Conservation (phyloP, 768 basidiomycete species). For the Mycena crocata region DNA sequence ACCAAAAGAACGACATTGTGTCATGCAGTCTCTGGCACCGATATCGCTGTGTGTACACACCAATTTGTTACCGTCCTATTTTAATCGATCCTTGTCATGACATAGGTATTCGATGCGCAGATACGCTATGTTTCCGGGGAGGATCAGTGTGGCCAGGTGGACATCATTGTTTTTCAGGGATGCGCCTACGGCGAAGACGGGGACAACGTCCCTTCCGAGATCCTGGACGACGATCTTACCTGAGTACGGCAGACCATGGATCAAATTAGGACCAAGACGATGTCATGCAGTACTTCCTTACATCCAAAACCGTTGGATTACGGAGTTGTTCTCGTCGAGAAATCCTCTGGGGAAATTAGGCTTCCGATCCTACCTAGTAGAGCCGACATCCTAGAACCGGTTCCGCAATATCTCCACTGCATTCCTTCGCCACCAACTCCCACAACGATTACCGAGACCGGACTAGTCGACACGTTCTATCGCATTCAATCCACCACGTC, state of each 20-base stretch:
- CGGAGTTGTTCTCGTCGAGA: constrained; percentile 23
- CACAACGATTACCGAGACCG: neutral
- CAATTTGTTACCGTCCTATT: neutral
- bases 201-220: constrained; percentile 6
- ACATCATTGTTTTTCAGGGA: constrained; percentile 19
- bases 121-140: constrained; percentile 13
- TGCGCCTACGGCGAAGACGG: neutral
- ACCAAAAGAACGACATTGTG: constrained; percentile 18
- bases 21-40: constrained; percentile 22
- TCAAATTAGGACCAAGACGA: constrained; percentile 6
- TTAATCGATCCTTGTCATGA: neutral
- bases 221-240: constrained; percentile 1
- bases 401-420: constrained; percentile 4
- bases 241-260: constrained; percentile 19
- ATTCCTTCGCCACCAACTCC: neutral
- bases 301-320: constrained; percentile 16
- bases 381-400: neutral
- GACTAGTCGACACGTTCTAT: constrained; percentile 18
- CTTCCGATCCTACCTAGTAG: constrained; percentile 13
- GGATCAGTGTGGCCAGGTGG: constrained; percentile 1
- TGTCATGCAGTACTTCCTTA: constrained; percentile 13
- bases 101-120: constrained; percentile 21
- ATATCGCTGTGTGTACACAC: constrained; percentile 8
- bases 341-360: constrained; percentile 12
- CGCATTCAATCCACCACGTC: constrained; percentile 22